Evolutionary conservation across 2,329 filamentous ascomycete species (phyloP).

Genomic region (Xylariaceae sp.): DNA sequence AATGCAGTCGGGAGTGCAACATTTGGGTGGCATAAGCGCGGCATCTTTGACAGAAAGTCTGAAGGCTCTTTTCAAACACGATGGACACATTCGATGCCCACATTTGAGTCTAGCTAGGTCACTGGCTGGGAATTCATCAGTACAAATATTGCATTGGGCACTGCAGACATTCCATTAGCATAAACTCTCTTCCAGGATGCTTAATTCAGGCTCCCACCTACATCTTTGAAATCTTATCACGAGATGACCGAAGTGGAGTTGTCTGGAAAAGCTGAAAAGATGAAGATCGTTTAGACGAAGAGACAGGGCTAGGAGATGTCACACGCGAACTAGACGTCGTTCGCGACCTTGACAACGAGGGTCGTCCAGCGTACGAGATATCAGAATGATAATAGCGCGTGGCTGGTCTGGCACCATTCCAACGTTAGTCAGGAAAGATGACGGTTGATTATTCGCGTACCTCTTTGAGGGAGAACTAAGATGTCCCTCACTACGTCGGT

Average conservation of each 20-base stretch:
- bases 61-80: conserved; percentile 72
- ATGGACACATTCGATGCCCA: conserved; percentile 75
- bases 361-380: conserved; percentile 27
- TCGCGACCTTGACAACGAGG: conserved; percentile 30
- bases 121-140: conserved; percentile 60
- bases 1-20: conserved; percentile 71
- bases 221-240: conserved; percentile 27
- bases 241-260: conserved; percentile 21
- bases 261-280: conserved; percentile 30
- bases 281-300: conserved; percentile 35
- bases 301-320: conserved; percentile 34
- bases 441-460: conserved; percentile 20
- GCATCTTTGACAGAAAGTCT: conserved; percentile 72
- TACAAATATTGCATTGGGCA: conserved; percentile 68
- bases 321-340: conserved; percentile 33
- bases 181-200: background rate
- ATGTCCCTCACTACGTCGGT: conserved; percentile 23
- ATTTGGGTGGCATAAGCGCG: conserved; percentile 79
- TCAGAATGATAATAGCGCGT: conserved; percentile 32
- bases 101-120: conserved; percentile 71
- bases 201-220: conserved; percentile 17
- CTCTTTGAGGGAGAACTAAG: conserved; percentile 27
- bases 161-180: conserved; percentile 36
- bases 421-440: too few species aligned
- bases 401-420: conserved; percentile 14